These are phyloP conservation scores for Aspergillus transmontanensis DNA, from an alignment of 2,329 filamentous ascomycete species.

Conservation along the genomic window DNA sequence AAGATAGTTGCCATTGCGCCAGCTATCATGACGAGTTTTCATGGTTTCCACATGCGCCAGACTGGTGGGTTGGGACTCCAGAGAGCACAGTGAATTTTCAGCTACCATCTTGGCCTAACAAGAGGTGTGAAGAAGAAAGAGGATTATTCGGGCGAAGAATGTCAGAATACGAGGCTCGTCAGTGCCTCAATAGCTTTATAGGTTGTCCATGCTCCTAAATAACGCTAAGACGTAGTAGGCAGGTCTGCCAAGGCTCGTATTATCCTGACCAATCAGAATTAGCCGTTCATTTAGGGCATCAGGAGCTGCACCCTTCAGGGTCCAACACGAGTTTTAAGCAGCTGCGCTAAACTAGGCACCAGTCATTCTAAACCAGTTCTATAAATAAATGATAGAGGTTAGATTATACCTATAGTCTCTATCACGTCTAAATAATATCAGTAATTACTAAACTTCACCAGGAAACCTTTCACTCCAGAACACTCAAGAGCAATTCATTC, in stretches of 20 bases:
- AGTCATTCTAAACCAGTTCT: too few species aligned
- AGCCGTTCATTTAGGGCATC: too few species aligned
- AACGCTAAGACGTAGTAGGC: not conserved
- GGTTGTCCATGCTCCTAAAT: not conserved
- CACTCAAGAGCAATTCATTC: too few species aligned
- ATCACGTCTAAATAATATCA: too few species aligned
- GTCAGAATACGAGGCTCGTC: not conserved
- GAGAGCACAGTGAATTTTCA: not conserved
- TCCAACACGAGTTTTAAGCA: not conserved
- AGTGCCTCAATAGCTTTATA: not conserved
- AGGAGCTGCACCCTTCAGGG: not conserved
- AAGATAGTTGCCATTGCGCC: not conserved
- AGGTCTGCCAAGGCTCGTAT: not conserved
- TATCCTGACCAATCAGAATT: not conserved
- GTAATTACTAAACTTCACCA: too few species aligned
- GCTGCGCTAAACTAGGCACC: too few species aligned
- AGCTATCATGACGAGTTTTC: not conserved
- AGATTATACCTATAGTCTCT: too few species aligned
- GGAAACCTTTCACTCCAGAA: too few species aligned
- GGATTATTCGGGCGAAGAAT: fast-evolving
- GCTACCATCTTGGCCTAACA: not conserved
- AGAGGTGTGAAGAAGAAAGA: not conserved
- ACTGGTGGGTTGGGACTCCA: not conserved
- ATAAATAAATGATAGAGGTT: too few species aligned
- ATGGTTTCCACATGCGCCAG: not conserved